Percentiles rank a stretch among this genome's conserved stretches.
Evolutionary conservation across 306 rosid species (phyloP).

Genomic region (Prunus salicina): DNA sequence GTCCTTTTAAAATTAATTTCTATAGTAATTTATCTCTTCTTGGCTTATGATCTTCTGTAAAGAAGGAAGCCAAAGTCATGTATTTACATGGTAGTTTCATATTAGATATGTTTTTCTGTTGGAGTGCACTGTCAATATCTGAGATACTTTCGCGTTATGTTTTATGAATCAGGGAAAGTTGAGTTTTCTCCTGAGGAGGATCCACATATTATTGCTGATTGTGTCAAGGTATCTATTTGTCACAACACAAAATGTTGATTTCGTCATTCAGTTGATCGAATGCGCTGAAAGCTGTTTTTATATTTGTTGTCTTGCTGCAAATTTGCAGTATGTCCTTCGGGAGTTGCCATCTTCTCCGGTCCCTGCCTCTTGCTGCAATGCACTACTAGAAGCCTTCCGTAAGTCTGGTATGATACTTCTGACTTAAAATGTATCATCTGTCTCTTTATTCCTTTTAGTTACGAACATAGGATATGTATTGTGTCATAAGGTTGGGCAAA

Average conservation of each 20-base stretch:
- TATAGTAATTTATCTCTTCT: background rate
- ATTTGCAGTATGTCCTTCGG: constrained; percentile 72
- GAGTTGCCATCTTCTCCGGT: constrained; percentile 96
- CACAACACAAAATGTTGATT: constrained; percentile 8
- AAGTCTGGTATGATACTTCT: constrained; percentile 41
- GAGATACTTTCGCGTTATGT: constrained; percentile 24
- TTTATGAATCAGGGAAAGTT: constrained; percentile 65
- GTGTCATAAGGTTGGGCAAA: background rate
- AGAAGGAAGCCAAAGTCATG: constrained; percentile 9
- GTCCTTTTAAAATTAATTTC: background rate
- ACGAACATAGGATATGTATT: background rate
- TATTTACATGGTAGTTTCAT: constrained; percentile 10
- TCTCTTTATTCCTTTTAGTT: background rate
- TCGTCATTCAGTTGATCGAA: constrained; percentile 19
- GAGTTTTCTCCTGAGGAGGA: constrained; percentile 87
- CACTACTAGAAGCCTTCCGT: constrained; percentile 85
- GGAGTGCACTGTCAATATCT: constrained; percentile 12
- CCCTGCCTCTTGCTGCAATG: constrained; percentile 98
- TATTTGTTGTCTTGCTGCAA: constrained; percentile 19
- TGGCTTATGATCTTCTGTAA: constrained; percentile 1
- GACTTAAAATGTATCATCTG: background rate
- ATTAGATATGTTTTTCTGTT: background rate
- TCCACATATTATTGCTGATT: constrained; percentile 89
- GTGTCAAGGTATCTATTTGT: constrained; percentile 66
- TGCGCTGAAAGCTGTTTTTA: constrained; percentile 13